phyloP scores from a whole-genome alignment of 2,329 filamentous ascomycete species.

The Dothideomycetes sp. region DNA sequence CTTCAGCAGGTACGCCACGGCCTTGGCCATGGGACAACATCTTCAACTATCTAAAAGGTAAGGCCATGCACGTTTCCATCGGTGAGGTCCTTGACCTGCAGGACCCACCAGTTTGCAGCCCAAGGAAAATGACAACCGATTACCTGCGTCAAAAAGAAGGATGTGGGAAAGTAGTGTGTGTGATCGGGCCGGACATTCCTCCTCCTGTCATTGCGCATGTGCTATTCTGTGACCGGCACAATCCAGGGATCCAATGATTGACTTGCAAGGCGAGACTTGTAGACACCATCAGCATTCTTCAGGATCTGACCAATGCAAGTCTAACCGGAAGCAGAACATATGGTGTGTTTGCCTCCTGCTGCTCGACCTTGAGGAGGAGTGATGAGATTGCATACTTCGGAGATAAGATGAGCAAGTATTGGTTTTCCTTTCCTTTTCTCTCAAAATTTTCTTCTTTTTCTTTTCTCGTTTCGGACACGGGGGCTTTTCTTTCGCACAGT shows the following conservation, averaged over 20 bases:
- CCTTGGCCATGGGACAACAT: constrained; percentile 11
- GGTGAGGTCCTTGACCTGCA: constrained; percentile 10
- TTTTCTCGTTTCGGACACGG: background rate
- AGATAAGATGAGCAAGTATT: no score
- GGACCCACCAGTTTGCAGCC: constrained; percentile 15
- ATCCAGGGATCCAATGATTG: background rate
- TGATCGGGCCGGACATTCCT: background rate
- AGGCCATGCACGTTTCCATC: constrained; percentile 3
- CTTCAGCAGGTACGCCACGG: constrained; percentile 10
- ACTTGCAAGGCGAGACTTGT: background rate
- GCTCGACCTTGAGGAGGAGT: background rate
- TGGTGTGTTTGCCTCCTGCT: background rate
- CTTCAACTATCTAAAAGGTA: constrained; percentile 1
- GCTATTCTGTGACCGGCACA: constrained; percentile 3
- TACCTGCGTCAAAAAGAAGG: constrained; percentile 8
- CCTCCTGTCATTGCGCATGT: background rate
- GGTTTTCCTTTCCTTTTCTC: no score
- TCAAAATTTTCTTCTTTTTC: background rate
- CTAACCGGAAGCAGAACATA: background rate
- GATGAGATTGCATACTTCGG: no score
- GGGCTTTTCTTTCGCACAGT: background rate
- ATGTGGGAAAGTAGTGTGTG: constrained; percentile 1
- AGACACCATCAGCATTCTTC: constrained; percentile 8
- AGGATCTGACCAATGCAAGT: constrained; percentile 1
- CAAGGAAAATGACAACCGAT: constrained; percentile 10